Evolutionary conservation across 345 rosid genomes (phyloP).

Genomic region (Fremontodendron californicum): DNA sequence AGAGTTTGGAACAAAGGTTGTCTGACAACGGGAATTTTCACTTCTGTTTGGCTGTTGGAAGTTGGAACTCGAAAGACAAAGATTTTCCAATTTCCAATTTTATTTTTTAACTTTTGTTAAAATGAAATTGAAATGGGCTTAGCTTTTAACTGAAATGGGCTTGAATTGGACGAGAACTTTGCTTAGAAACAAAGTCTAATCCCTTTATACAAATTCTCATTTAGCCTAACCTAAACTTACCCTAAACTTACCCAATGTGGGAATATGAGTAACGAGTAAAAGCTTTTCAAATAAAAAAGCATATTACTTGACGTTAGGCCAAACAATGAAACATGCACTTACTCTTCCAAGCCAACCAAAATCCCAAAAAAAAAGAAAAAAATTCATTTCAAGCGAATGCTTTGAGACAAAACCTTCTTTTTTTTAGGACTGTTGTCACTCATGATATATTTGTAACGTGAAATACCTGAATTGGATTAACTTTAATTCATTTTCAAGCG

Average conservation of each 20-base stretch:
- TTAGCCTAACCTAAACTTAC: too few relatives aligned
- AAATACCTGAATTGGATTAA: not conserved
- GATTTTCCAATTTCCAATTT: not conserved
- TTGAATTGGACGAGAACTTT: too few relatives aligned
- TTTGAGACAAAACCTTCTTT: not conserved
- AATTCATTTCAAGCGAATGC: too few relatives aligned
- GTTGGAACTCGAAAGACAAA: not conserved
- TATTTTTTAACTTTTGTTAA: too few relatives aligned
- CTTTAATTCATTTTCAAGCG: slow-evolving; percentile 8
- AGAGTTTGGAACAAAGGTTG: not conserved
- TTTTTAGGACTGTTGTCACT: not conserved
- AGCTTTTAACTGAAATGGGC: too few relatives aligned
- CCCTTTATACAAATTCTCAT: too few relatives aligned
- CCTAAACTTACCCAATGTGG: too few relatives aligned
- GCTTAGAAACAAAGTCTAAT: too few relatives aligned
- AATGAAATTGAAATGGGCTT: too few relatives aligned
- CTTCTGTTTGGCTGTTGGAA: not conserved
- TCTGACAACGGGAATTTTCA: not conserved
- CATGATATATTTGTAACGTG: not conserved
- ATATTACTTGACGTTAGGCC: too few relatives aligned
- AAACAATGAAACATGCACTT: not conserved
- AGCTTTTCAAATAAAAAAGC: too few relatives aligned
- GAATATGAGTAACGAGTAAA: too few relatives aligned
- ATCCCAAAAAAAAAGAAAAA: not conserved
- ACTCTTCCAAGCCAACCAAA: not conserved